Percentiles rank a stretch among this genome's conserved stretches.
Evolutionary conservation across 2,329 filamentous ascomycete genomes (phyloP).

Genomic region (Alternaria triticimaculans): DNA sequence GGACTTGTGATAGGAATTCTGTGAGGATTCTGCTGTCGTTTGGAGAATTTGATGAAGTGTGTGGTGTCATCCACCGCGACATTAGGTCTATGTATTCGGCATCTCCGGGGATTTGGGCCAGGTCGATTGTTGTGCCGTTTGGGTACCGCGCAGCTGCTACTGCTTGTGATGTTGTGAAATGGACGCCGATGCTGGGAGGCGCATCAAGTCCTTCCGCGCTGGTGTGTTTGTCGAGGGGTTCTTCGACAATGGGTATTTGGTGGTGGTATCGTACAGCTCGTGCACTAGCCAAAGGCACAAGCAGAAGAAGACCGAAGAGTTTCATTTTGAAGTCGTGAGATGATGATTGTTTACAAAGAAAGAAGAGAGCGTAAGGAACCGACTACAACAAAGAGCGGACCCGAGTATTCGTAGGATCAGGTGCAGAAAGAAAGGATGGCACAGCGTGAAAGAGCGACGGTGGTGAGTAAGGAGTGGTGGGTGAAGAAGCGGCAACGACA

Average conservation of each 20-base stretch:
- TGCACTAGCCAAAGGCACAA: constrained; percentile 18
- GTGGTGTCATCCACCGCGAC: constrained; percentile 26
- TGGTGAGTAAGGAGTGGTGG: background rate
- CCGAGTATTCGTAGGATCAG: background rate
- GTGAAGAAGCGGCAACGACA: background rate
- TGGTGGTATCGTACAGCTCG: constrained; percentile 5
- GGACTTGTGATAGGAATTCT: constrained; percentile 22
- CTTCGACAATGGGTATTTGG: constrained; percentile 9
- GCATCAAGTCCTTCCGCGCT: background rate
- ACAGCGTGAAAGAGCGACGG: constrained; percentile 1
- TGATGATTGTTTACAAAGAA: constrained; percentile 1
- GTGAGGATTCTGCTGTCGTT: constrained; percentile 25
- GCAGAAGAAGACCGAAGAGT: constrained; percentile 3
- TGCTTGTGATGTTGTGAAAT: constrained; percentile 38
- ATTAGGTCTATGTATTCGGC: constrained; percentile 32
- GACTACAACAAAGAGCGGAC: background rate
- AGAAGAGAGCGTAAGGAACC: background rate
- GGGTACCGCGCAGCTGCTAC: constrained; percentile 30
- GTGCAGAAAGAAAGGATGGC: background rate
- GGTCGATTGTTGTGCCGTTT: constrained; percentile 30
- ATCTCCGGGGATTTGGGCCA: constrained; percentile 30
- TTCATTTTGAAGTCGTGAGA: constrained; percentile 10
- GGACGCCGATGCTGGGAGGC: constrained; percentile 29
- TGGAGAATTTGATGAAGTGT: constrained; percentile 4
- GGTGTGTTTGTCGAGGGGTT: background rate